A percentile compares a stretch with the other conserved stretches of the same genome.
Evolutionary conservation across 1,284 basidiomycete species (phyloP).

Genomic region (Cryptococcus sp.): DNA sequence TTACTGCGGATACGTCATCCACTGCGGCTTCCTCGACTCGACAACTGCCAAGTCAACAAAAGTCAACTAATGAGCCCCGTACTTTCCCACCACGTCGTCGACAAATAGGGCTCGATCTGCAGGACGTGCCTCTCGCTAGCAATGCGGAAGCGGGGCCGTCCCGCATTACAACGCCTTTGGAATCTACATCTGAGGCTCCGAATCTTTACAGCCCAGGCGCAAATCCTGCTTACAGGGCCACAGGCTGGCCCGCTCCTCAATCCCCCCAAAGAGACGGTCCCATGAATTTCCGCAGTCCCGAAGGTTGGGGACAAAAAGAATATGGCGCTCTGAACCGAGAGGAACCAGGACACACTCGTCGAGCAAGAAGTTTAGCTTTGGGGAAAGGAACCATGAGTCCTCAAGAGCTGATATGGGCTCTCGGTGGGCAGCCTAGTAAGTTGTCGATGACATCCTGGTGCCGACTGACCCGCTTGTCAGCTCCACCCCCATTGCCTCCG

Average conservation of each 20-base stretch:
- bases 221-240: conserved; percentile 27
- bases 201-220: conserved; percentile 35
- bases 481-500: conserved; percentile 36
- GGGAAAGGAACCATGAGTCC: conserved; percentile 43
- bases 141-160: conserved; percentile 39
- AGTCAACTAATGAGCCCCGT: neutral
- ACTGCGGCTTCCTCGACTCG: conserved; percentile 16
- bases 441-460: neutral
- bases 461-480: conserved; percentile 12
- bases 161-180: conserved; percentile 6
- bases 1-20: conserved; percentile 7
- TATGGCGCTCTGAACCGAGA: conserved; percentile 5
- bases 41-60: conserved; percentile 4
- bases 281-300: conserved; percentile 33
- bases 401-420: conserved; percentile 50
- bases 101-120: conserved; percentile 24
- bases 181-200: conserved; percentile 10
- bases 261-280: conserved; percentile 18
- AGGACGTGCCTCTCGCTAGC: conserved; percentile 6
- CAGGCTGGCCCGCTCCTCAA: conserved; percentile 26
- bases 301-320: conserved; percentile 25
- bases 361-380: conserved; percentile 40
- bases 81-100: conserved; percentile 8
- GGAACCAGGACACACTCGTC: conserved; percentile 28
- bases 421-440: conserved; percentile 34